Conservation (phyloP, 192 early-diverging fungal species). For the Diversispora eburnea region DNA sequence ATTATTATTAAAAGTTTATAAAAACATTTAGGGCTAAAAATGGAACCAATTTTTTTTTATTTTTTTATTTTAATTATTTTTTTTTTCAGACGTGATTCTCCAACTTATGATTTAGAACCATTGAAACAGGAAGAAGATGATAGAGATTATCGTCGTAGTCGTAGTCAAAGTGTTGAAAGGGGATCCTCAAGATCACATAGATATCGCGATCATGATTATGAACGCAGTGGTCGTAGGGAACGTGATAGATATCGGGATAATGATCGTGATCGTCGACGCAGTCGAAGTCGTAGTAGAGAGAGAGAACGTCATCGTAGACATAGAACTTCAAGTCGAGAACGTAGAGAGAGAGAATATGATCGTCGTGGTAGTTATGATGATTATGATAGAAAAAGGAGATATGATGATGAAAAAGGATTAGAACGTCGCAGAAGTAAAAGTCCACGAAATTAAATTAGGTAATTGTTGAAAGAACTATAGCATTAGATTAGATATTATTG, state of each 20-base stretch:
- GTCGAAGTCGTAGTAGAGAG: neutral
- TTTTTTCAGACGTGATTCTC: constrained; percentile 23
- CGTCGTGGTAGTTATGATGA: constrained; percentile 20
- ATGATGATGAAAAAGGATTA: constrained; percentile 18
- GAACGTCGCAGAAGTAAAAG: constrained; percentile 18
- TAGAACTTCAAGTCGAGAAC: constrained; percentile 22
- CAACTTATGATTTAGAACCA: constrained; percentile 20
- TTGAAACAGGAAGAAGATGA: constrained; percentile 6
- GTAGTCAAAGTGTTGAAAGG: neutral
- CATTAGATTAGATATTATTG: too few relatives aligned
- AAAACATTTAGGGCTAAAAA: too few relatives aligned
- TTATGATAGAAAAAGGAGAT: constrained; percentile 17
- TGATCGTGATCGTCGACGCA: neutral
- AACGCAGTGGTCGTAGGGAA: constrained; percentile 3
- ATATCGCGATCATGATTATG: constrained; percentile 18
- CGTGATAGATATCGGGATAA: constrained; percentile 4
- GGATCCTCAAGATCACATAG: constrained; percentile 22
- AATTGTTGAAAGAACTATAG: neutral
- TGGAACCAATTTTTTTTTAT: neutral
- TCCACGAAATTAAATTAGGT: constrained; percentile 17
- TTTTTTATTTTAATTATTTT: neutral
- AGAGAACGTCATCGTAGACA: constrained; percentile 14
- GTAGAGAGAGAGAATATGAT: constrained; percentile 18
- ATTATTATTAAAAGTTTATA: neutral
- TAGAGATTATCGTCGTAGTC: constrained; percentile 13